These are phyloP conservation scores for Luzula sylvatica DNA, from an alignment of 176 grass and related monocot genomes.

Conservation along the genomic window DNA sequence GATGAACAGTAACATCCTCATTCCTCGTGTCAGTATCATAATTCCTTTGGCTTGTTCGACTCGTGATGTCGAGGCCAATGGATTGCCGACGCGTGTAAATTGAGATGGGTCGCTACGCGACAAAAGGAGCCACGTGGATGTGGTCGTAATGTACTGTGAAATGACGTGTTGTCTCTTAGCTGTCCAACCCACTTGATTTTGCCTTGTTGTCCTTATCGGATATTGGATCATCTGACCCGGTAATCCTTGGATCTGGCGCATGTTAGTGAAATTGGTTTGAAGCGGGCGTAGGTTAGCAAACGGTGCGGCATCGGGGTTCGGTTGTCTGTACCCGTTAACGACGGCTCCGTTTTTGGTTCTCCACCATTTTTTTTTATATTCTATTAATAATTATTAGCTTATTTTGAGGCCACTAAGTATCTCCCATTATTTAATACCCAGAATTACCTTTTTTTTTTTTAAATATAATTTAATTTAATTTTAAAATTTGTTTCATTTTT, in stretches of 20 bases:
- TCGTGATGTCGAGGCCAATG: neutral
- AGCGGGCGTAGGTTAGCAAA: neutral
- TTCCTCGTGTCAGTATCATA: slow-evolving; percentile 5
- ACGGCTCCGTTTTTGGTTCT: too few relatives aligned
- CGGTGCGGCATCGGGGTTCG: neutral
- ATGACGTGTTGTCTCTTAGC: slow-evolving; percentile 14
- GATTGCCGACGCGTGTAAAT: neutral
- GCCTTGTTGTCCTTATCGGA: neutral
- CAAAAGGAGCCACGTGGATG: slow-evolving; percentile 13
- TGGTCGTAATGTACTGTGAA: slow-evolving; percentile 1
- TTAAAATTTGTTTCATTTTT: too few relatives aligned
- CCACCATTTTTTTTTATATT: too few relatives aligned
- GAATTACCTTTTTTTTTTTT: too few relatives aligned
- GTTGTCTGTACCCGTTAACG: neutral
- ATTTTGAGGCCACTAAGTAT: too few relatives aligned
- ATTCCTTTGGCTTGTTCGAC: neutral
- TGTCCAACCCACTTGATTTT: neutral
- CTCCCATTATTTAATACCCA: too few relatives aligned
- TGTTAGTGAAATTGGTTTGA: too few relatives aligned
- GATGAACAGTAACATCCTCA: neutral
- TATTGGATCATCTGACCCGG: neutral
- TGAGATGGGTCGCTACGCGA: neutral
- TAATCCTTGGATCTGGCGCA: neutral
- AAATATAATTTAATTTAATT: too few relatives aligned
- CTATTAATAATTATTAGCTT: too few relatives aligned